These are phyloP conservation scores for Beauveria australis DNA, from an alignment of 2,329 filamentous ascomycete genomes.

Conservation along the genomic window DNA sequence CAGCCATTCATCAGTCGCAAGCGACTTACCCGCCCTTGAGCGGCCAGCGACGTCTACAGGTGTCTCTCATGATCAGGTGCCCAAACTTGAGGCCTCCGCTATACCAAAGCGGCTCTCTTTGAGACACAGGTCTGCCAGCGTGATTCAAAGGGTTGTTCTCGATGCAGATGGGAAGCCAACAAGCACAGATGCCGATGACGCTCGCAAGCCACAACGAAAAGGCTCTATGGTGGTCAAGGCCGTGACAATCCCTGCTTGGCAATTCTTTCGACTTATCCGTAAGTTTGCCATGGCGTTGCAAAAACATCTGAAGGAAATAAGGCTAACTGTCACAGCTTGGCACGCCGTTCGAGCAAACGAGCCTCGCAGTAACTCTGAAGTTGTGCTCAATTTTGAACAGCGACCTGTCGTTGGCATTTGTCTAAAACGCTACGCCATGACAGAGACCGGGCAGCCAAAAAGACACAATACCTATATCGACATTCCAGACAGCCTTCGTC, in stretches of 20 bases:
- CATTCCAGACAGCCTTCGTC: conserved; percentile 70
- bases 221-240: conserved; percentile 58
- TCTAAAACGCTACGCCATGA: conserved; percentile 76
- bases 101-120: conserved; percentile 24
- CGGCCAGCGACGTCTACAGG: neutral
- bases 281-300: conserved; percentile 28
- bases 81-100: conserved; percentile 15
- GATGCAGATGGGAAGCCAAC: conserved; percentile 40
- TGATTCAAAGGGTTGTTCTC: conserved; percentile 52
- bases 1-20: conserved; percentile 2
- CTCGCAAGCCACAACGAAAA: conserved; percentile 36
- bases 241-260: conserved; percentile 93
- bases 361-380: conserved; percentile 62
- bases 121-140: conserved; percentile 47
- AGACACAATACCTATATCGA: conserved; percentile 79
- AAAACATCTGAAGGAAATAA: conserved; percentile 13
- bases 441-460: conserved; percentile 56
- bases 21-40: neutral
- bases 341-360: conserved; percentile 55
- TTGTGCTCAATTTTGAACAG: conserved; percentile 79
- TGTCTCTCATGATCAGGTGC: neutral
- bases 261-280: conserved; percentile 92
- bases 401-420: conserved; percentile 87
- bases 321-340: conserved; percentile 58
- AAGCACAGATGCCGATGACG: conserved; percentile 31